Evolutionary conservation across 106 monocot genomes (phyloP), one percentile per base, ranked within the genome.

Genomic region (Phalaenopsis equestris): DNA sequence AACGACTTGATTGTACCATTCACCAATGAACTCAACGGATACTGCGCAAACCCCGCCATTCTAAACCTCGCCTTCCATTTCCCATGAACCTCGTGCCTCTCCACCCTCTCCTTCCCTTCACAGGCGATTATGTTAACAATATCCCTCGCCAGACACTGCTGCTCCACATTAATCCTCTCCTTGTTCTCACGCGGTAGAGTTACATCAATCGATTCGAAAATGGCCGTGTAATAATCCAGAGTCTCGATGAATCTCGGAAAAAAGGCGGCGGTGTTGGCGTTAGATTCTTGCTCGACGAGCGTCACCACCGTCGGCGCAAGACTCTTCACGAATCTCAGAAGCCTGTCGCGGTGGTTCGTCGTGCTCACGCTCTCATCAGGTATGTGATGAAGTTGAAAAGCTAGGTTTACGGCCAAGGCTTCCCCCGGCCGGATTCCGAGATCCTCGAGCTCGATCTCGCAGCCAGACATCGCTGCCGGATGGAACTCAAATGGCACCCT

Each of bases 81-180:
- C 42, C 96, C 94, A 9, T 84, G 87, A 19, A 90, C 84, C 81
- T 97, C 96, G 24, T 94, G 92, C 67, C 96, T 78, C 77, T 97
- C 96, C 9, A 94, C 84, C 72, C 96, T 86, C 56, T 97, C 96
- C 0, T 84, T 84, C 21, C 92, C 96, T 67, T 97, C 96, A 43
- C 96, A 97, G 24, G 96, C 96, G 37, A 97, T 85, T 52, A 94
- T 89, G 73, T 97, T 97, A 24, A 97, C 96, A 39, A 97, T 97
- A 64, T 97, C 96, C 70, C 94, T 89, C 3, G 96, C 96, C 57
- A 97, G 80, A 83, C 96, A 94, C 80, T 96, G 96, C 86, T 96
- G 96, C 80, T 96, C 96, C 17, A 90, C 88, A 46, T 65, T 90
- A 30, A 97, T 94, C 15, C 96, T 73, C 39, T 94, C 87, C 86